A percentile compares a stretch with the other conserved stretches of the same genome.
Evolutionary conservation across 1,284 basidiomycete genomes (phyloP).

Genomic region (Cutaneotrichosporon mucoides): DNA sequence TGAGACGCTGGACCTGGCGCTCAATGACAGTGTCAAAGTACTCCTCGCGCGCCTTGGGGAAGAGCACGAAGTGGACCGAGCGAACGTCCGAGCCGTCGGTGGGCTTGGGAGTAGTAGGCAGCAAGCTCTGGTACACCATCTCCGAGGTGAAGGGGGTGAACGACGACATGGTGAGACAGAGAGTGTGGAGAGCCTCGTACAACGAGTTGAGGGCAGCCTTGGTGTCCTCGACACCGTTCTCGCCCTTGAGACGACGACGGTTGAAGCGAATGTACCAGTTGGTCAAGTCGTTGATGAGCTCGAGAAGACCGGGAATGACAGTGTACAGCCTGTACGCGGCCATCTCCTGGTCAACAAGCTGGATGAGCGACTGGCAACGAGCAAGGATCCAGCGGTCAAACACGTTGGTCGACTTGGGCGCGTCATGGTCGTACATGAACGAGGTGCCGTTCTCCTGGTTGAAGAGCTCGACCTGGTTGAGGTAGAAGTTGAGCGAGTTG

Average conservation of each 20-base stretch:
- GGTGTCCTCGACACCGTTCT: slow-evolving; percentile 87
- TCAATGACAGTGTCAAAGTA: slow-evolving; percentile 97
- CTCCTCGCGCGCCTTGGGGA: slow-evolving; percentile 88
- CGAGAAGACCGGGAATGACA: slow-evolving; percentile 88
- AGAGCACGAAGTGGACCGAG: slow-evolving; percentile 91
- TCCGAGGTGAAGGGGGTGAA: slow-evolving; percentile 99
- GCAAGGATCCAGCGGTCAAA: slow-evolving; percentile 99
- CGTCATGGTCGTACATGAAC: slow-evolving; percentile 84
- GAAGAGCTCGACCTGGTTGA: slow-evolving; percentile 85
- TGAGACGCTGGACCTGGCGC: slow-evolving; percentile 90
- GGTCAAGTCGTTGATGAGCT: slow-evolving; percentile 92
- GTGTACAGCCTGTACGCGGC: slow-evolving; percentile 95
- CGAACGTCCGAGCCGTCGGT: slow-evolving; percentile 70
- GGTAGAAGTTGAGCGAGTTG: slow-evolving; percentile 98
- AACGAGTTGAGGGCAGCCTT: slow-evolving; percentile 86
- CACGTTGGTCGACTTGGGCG: slow-evolving; percentile 81
- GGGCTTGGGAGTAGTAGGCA: slow-evolving; percentile 74
- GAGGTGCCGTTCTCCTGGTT: slow-evolving; percentile 75
- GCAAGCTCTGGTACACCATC: slow-evolving; percentile 89
- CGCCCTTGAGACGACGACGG: slow-evolving; percentile 90
- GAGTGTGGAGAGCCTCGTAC: slow-evolving; percentile 90
- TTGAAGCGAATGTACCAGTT: slow-evolving; percentile 99
- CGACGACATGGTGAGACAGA: slow-evolving; percentile 94
- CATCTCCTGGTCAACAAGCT: slow-evolving; percentile 91
- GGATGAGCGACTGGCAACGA: slow-evolving; percentile 92